Percentiles rank a stretch among this genome's conserved stretches.
Evolutionary conservation across 2,329 filamentous ascomycete genomes (phyloP).

Genomic region (Beauveria rudraprayagi): DNA sequence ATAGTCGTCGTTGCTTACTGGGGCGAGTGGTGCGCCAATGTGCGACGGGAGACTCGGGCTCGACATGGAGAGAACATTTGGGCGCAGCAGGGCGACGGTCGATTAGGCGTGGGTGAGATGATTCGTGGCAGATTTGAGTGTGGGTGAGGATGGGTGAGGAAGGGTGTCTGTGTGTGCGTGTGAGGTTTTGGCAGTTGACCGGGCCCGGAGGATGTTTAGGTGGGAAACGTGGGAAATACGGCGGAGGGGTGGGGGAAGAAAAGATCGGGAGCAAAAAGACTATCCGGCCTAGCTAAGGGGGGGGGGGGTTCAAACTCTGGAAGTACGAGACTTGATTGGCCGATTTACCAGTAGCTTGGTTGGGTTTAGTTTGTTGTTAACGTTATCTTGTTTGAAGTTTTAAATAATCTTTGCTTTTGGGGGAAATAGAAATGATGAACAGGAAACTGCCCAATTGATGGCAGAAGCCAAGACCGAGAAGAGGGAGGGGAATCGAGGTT

Average conservation of each 20-base stretch:
- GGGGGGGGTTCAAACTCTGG: background rate
- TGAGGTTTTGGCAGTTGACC: background rate
- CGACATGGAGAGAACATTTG: constrained; percentile 54
- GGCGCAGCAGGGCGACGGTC: constrained; percentile 19
- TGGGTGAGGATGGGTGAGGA: background rate
- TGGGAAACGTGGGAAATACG: constrained; percentile 5
- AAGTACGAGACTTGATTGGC: background rate
- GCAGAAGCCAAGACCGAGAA: background rate
- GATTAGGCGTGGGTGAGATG: constrained; percentile 20
- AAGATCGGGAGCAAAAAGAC: background rate
- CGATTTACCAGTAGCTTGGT: background rate
- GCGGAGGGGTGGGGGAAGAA: constrained; percentile 4
- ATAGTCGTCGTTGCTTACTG: constrained; percentile 30
- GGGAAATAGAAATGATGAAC: background rate
- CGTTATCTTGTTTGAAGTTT: background rate
- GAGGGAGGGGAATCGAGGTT: background rate
- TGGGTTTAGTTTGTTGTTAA: background rate
- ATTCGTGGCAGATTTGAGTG: constrained; percentile 12
- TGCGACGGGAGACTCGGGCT: constrained; percentile 40
- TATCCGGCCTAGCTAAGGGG: background rate
- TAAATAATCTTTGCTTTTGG: background rate
- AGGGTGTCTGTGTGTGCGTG: background rate
- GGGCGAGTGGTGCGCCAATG: constrained; percentile 46
- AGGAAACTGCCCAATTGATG: background rate
- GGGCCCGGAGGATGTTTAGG: background rate